phyloP scores from a whole-genome alignment of 331 rosid genomes.

The Acacia pycnantha region DNA sequence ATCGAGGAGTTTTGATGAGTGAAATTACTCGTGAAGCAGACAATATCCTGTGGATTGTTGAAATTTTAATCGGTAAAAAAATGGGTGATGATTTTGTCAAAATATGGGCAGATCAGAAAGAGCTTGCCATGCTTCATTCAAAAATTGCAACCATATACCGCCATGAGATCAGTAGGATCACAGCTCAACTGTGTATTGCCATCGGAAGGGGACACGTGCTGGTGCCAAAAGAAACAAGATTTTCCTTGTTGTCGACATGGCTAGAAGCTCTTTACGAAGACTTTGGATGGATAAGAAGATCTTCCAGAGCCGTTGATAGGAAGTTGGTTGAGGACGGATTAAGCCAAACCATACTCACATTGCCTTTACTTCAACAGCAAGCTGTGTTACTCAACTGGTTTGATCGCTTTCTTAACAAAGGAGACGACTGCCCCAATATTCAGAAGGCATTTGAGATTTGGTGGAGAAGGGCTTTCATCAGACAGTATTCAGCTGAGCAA shows the following conservation, averaged over 20 bases:
- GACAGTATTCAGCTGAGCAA: constrained; percentile 51
- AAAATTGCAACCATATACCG: constrained; percentile 66
- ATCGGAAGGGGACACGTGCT: constrained; percentile 77
- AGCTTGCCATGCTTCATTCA: constrained; percentile 74
- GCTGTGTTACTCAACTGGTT: constrained; percentile 74
- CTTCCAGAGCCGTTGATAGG: constrained; percentile 62
- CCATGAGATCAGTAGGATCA: constrained; percentile 78
- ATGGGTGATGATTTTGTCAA: constrained; percentile 81
- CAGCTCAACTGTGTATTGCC: constrained; percentile 79
- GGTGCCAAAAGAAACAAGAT: constrained; percentile 73
- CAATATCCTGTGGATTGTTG: constrained; percentile 88
- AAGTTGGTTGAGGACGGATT: constrained; percentile 81
- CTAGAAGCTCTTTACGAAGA: constrained; percentile 87
- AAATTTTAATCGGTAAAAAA: constrained; percentile 60
- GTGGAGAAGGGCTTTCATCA: constrained; percentile 94
- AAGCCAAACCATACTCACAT: constrained; percentile 83
- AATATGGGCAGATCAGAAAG: constrained; percentile 91
- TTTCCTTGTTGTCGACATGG: constrained; percentile 78
- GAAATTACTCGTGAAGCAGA: constrained; percentile 89
- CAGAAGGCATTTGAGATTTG: constrained; percentile 93
- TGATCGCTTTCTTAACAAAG: constrained; percentile 77
- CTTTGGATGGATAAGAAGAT: constrained; percentile 90
- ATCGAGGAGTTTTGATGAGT: constrained; percentile 60
- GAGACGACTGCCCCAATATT: constrained; percentile 89
- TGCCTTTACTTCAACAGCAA: constrained; percentile 84